Conservation (phyloP, 192 early-diverging fungal species). For the Jimgerdemannia flammicorona region DNA sequence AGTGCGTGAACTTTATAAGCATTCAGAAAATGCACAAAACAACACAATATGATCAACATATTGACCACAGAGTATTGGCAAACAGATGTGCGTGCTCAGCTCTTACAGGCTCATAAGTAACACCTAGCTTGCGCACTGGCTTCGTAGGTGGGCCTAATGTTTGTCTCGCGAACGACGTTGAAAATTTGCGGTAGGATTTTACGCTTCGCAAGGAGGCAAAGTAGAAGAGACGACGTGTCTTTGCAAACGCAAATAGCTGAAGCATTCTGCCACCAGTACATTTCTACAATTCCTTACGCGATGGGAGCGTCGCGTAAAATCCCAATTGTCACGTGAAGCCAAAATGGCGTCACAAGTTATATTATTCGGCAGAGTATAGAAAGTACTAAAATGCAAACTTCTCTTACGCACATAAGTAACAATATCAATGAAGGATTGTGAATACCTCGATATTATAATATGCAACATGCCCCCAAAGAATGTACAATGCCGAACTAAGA, state of each 20-base stretch:
- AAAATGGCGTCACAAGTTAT: no score
- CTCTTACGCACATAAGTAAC: no score
- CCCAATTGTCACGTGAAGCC: no score
- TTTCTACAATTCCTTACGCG: neutral
- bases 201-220: neutral
- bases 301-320: no score
- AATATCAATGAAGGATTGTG: no score
- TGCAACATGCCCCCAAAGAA: no score
- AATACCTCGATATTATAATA: no score
- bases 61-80: neutral
- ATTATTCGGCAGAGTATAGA: no score
- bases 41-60: neutral
- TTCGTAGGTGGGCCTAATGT: neutral
- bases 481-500: no score
- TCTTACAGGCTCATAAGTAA: neutral
- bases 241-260: neutral
- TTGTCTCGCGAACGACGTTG: neutral
- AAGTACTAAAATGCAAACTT: no score
- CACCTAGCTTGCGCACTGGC: neutral
- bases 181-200: neutral
- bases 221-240: neutral
- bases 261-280: conserved; percentile 6
- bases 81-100: neutral
- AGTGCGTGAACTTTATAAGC: neutral
- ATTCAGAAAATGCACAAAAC: neutral